Evolutionary conservation across 495 filamentous ascomycete species (phyloP), one percentile per base, ranked within the genome.

Genomic region (Bacidia rubella): DNA sequence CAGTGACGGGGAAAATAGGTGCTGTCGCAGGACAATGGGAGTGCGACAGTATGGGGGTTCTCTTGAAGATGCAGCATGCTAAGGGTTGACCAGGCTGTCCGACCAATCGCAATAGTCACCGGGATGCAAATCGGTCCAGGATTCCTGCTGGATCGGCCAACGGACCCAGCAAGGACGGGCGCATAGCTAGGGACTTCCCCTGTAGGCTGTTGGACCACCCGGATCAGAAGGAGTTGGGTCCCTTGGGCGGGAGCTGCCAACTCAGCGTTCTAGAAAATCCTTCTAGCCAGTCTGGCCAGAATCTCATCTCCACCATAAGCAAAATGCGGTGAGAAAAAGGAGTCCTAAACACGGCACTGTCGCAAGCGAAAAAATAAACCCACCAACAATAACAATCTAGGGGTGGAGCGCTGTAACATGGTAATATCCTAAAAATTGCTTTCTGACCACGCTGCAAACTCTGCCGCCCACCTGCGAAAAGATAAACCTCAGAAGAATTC

Each of bases 91-190:
- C 22, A 2, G 23, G 12, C 11, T 4, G 38, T 1, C n/a, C 32
- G 32, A 19, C 47, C 47, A 50, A 50, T 50, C 47, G 47, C 25
- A 50, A 50, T 50, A 50, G 25, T 50, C 47, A 38, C 47, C 47
- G 47, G 24, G 24, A 19, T 38, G 20, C 4, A 50, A 22, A 24
- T 50, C 11, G 47, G 20, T 44, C 41, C 9, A 19, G 41, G 41
- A 44, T 22, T 9, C 7, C 15, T 24, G 44, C 19, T 22, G 44
- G 26, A 24, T 47, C 25, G 19, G 25, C 12, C 26, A 23, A 17
- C 20, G 25, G 19, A 25, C 15, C 29, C 24, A 19, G 47, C 25
- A 32, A n/a, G 38, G 24, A 50, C 47, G 25, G 47, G 47, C 26
- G 29, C 26, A n/a, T 32, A n/a, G 29, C 25, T 20, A 22, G 32